Base-by-base conservation (phyloP, 495 filamentous ascomycete genomes). In the Podospora didyma region DNA sequence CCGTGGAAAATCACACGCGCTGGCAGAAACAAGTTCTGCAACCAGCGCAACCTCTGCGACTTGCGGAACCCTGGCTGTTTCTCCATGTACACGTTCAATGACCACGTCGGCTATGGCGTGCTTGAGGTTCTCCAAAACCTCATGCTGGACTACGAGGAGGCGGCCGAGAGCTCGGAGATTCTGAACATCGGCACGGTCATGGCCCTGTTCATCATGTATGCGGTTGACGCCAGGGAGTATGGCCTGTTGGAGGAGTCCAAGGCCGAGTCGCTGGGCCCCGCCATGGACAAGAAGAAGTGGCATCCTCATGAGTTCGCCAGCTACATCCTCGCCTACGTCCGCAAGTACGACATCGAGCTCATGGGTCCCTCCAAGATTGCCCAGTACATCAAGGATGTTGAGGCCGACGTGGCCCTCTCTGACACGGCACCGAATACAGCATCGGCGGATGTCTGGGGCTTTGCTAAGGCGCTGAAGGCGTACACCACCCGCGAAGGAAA, bases 11-110 rank as follows among this genome's bases (percentile, higher is more conserved):
- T 79, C 52, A 75, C 64, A 23, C 54, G 53, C 21, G 73, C 75
- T 2, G 74, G 72, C 24, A 61, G 61, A 41, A 23, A 19, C 24
- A 71, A 64, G 55, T 68, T 62, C 58, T 26, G 19, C 21, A 57
- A 35, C 5, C 62, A 63, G 47, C 58, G 21, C 22, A 58, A 49
- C 39, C 62, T 67, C 24, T 44, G 23, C 46, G 17, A 37, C 24
- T 34, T 73, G 17, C 67, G 71, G 12, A 56, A 61, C 48, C 71
- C 71, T 2, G 73, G 73, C 49, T 56, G 57, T 53, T 73, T 74
- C 31, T 11, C 21, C 31, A 74, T 74, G 69, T 69, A 70, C 55
- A 73, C 68, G 0, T 74, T 65, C 62, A 73, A 73, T 44, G 67
- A 72, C 48, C 69, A 74, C 42, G 52, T 39, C 3, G 61, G 45